Percentiles rank a stretch among this genome's conserved stretches.
phyloP scores from a whole-genome alignment of 2,329 filamentous ascomycete genomes.

The Phaeosphaeria sp. region DNA sequence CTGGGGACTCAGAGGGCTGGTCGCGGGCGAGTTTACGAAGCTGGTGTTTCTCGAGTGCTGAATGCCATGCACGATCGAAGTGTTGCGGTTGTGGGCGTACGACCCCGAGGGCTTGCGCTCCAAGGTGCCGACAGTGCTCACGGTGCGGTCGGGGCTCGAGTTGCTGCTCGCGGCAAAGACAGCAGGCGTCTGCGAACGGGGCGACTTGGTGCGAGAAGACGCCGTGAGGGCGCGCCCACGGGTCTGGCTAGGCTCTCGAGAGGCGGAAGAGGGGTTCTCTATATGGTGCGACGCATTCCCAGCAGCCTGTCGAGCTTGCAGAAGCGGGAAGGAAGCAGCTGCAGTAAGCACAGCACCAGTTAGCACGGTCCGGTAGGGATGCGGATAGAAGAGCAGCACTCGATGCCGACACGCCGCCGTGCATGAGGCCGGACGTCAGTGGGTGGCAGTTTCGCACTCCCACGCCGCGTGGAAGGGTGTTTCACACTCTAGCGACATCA shows the following conservation, averaged over 20 bases:
- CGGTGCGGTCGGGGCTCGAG: constrained; percentile 49
- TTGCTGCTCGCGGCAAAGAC: constrained; percentile 38
- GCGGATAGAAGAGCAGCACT: constrained; percentile 18
- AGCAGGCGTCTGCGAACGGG: constrained; percentile 53
- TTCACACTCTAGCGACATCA: constrained; percentile 22
- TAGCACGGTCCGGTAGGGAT: constrained; percentile 29
- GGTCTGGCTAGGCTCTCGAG: constrained; percentile 53
- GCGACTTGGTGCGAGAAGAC: constrained; percentile 51
- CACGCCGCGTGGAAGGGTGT: constrained; percentile 16
- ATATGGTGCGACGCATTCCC: constrained; percentile 49
- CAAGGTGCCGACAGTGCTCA: constrained; percentile 39
- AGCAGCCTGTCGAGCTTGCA: constrained; percentile 48
- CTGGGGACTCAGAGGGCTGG: constrained; percentile 87
- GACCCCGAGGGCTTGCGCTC: constrained; percentile 61
- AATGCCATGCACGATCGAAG: constrained; percentile 95
- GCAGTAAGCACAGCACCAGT: constrained; percentile 34
- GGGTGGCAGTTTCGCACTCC: constrained; percentile 21
- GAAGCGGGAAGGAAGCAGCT: constrained; percentile 49
- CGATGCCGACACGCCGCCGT: constrained; percentile 29
- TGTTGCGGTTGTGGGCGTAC: constrained; percentile 93
- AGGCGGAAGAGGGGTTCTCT: constrained; percentile 38
- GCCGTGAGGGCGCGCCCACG: constrained; percentile 55
- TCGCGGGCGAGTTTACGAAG: constrained; percentile 74
- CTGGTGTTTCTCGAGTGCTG: constrained; percentile 92
- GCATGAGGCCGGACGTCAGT: constrained; percentile 22